phyloP scores from a whole-genome alignment of 2,329 filamentous ascomycete species.

The Fusarium pseudoanthophilum region DNA sequence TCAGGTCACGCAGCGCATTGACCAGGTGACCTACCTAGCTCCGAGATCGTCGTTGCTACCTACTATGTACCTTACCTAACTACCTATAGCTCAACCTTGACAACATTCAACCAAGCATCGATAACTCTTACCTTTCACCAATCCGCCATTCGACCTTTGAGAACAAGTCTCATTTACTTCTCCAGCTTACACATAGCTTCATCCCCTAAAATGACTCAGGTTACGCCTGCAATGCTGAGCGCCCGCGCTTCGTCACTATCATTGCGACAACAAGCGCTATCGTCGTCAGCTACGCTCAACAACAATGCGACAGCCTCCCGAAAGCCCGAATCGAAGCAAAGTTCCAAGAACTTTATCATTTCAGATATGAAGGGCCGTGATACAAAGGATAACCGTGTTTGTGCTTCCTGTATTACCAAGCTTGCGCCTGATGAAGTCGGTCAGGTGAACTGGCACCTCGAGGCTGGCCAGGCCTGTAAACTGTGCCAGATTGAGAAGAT shows the following conservation, averaged over 20 bases:
- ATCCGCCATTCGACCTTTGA: neutral
- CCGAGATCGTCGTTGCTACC: constrained; percentile 24
- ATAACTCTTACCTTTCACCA: neutral
- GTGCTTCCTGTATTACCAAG: constrained; percentile 53
- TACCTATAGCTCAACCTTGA: constrained; percentile 9
- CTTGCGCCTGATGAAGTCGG: constrained; percentile 44
- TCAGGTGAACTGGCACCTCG: constrained; percentile 49
- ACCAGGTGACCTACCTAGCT: constrained; percentile 33
- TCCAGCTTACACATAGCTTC: constrained; percentile 18
- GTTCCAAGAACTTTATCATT: constrained; percentile 60
- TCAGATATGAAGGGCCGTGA: constrained; percentile 54
- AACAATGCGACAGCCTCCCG: constrained; percentile 45
- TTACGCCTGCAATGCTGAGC: constrained; percentile 57
- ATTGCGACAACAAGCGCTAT: constrained; percentile 54
- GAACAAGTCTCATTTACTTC: neutral
- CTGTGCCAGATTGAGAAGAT: constrained; percentile 53
- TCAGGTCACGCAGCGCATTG: constrained; percentile 16
- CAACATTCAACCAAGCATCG: constrained; percentile 11
- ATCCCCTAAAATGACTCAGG: constrained; percentile 54
- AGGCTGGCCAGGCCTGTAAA: constrained; percentile 45
- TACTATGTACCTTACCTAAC: too few relatives aligned
- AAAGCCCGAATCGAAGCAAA: constrained; percentile 17
- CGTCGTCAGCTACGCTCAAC: constrained; percentile 39
- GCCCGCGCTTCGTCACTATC: constrained; percentile 58
- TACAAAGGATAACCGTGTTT: constrained; percentile 50